Evolutionary conservation across 139 green algal genomes (phyloP).

Genomic region (Chlorella sp.): DNA sequence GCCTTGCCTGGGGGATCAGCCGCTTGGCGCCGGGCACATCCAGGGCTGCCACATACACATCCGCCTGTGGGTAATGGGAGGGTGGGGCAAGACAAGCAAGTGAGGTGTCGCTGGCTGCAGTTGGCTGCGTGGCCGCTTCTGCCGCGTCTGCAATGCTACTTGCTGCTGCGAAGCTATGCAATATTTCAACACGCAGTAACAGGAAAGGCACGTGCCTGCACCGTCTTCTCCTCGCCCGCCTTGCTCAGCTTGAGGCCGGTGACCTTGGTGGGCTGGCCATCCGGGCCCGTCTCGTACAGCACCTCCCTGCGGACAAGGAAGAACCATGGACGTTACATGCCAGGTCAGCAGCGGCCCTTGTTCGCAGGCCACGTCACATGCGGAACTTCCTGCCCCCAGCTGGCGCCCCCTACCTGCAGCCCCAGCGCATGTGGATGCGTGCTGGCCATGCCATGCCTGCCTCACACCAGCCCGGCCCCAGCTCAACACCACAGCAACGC

Average conservation of each 20-base stretch:
- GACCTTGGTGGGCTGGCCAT: slow-evolving; percentile 69
- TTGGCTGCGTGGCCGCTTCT: too few relatives aligned
- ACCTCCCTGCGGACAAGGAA: slow-evolving; percentile 77
- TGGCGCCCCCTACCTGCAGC: not conserved
- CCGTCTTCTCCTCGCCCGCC: slow-evolving; percentile 59
- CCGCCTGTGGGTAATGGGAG: slow-evolving; percentile 53
- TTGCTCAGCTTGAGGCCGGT: slow-evolving; percentile 81
- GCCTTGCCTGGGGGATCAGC: slow-evolving; percentile 74
- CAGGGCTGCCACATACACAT: slow-evolving; percentile 94
- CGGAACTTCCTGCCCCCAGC: too few relatives aligned
- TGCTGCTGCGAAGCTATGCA: too few relatives aligned
- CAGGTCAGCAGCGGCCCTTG: too few relatives aligned
- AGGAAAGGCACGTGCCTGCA: slow-evolving; percentile 71
- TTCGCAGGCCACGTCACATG: too few relatives aligned
- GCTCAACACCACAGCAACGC: not conserved
- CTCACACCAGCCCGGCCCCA: too few relatives aligned
- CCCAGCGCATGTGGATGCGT: slow-evolving; percentile 73
- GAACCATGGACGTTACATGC: too few relatives aligned
- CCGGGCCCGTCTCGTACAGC: slow-evolving; percentile 74
- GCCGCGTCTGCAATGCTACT: too few relatives aligned
- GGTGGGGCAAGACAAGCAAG: too few relatives aligned
- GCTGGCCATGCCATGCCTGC: too few relatives aligned
- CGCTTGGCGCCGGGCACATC: slow-evolving; percentile 95
- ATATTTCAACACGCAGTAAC: too few relatives aligned
- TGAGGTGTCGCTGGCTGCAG: too few relatives aligned